Evolutionary conservation across 129 eudicot genomes (phyloP).

Genomic region (Gnaphalium uliginosum): DNA sequence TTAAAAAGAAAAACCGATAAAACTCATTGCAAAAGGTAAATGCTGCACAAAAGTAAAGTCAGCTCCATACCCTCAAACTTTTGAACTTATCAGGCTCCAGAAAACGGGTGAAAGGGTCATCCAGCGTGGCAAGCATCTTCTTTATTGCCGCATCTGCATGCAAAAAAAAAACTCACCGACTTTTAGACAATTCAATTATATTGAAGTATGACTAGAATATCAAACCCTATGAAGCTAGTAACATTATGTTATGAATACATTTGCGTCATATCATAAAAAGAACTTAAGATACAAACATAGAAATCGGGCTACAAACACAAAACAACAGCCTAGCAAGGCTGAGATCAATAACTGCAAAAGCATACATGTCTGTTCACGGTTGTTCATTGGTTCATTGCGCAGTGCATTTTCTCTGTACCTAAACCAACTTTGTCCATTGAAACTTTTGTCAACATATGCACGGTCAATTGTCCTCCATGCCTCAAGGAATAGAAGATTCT

Average conservation of each 20-base stretch:
- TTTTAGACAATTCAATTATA: slow-evolving; percentile 12
- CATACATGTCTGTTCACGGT: slow-evolving; percentile 90
- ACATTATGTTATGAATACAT: neutral
- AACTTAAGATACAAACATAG: neutral
- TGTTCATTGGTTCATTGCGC: slow-evolving; percentile 92
- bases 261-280: neutral
- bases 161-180: slow-evolving; percentile 4
- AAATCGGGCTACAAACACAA: neutral
- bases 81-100: slow-evolving; percentile 91
- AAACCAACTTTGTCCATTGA: slow-evolving; percentile 99
- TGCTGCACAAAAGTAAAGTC: slow-evolving; percentile 14
- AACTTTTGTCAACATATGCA: slow-evolving; percentile 90
- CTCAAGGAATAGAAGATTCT: slow-evolving; percentile 89
- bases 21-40: slow-evolving; percentile 11
- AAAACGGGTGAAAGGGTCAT: slow-evolving; percentile 97
- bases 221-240: neutral
- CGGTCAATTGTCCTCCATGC: slow-evolving; percentile 98
- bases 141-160: slow-evolving; percentile 76
- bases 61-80: slow-evolving; percentile 80
- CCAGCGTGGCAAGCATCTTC: slow-evolving; percentile 90
- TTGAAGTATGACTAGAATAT: neutral
- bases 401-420: slow-evolving; percentile 95
- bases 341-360: neutral
- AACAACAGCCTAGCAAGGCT: neutral
- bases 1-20: slow-evolving; percentile 15